phyloP scores from a whole-genome alignment of 495 filamentous ascomycete genomes.

The Trypethelium eluteriae region DNA sequence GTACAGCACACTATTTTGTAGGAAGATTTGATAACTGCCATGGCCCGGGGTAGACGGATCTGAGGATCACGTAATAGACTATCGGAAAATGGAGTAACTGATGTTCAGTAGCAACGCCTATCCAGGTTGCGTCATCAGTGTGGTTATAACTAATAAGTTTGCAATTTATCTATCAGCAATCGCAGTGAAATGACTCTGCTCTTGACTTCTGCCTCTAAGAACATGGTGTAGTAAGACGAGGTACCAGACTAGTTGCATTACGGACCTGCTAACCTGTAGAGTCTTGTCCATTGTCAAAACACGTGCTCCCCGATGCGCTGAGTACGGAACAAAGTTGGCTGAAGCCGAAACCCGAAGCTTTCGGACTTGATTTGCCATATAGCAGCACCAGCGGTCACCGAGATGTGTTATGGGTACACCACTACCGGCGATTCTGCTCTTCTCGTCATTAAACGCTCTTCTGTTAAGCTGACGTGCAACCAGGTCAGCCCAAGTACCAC shows the following conservation, averaged over 20 bases:
- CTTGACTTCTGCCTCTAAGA: too few species aligned
- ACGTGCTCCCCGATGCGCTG: not conserved
- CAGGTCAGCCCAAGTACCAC: too few species aligned
- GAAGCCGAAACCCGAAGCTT: not conserved
- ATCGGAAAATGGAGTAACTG: not conserved
- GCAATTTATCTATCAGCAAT: too few species aligned
- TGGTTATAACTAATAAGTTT: too few species aligned
- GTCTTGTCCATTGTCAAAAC: too few species aligned
- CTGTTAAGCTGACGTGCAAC: not conserved
- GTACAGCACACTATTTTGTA: not conserved
- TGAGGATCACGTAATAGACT: not conserved
- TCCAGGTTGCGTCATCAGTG: too few species aligned
- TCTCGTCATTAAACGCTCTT: not conserved
- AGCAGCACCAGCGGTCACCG: not conserved
- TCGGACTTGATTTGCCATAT: not conserved
- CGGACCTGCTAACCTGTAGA: too few species aligned
- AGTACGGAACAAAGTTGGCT: not conserved
- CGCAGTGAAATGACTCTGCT: too few species aligned
- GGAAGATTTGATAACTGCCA: not conserved
- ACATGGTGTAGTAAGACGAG: too few species aligned
- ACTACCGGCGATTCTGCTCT: not conserved
- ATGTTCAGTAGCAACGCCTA: not conserved
- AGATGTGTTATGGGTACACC: not conserved
- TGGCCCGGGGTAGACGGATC: not conserved
- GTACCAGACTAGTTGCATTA: too few species aligned